Conservation (phyloP, 768 basidiomycete genomes). For the Mycena latifolia region DNA sequence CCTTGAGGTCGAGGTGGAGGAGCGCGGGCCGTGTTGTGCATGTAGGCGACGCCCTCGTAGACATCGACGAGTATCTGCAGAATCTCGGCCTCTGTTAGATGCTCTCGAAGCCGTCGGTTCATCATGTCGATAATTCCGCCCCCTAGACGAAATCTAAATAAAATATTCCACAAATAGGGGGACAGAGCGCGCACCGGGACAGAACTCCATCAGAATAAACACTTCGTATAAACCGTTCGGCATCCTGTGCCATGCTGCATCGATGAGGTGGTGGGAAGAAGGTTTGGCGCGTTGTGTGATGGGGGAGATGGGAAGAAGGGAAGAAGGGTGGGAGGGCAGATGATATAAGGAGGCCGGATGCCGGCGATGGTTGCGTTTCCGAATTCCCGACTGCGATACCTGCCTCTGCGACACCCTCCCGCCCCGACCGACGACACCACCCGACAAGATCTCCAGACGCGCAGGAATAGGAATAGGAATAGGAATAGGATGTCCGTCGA, state of each 20-base stretch:
- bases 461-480: too few species aligned
- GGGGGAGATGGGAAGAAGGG: too few species aligned
- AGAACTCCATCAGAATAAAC: slow-evolving; percentile 99
- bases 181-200: slow-evolving; percentile 70
- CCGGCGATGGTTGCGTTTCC: too few species aligned
- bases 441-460: too few species aligned
- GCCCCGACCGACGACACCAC: too few species aligned
- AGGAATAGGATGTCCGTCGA: too few species aligned
- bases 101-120: slow-evolving; percentile 95
- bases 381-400: too few species aligned
- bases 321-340: too few species aligned
- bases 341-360: too few species aligned
- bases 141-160: slow-evolving; percentile 57
- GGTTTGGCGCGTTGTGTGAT: too few species aligned
- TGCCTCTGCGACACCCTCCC: too few species aligned
- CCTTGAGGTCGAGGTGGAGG: slow-evolving; percentile 97
- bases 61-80: slow-evolving; percentile 98
- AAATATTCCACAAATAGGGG: slow-evolving; percentile 25
- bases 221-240: slow-evolving; percentile 92
- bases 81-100: slow-evolving; percentile 95
- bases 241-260: slow-evolving; percentile 91
- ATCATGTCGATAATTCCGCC: slow-evolving; percentile 99
- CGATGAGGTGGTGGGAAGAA: slow-evolving; percentile 94
- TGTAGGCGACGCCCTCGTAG: slow-evolving; percentile 95
- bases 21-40: slow-evolving; percentile 94